Evolutionary conservation across 176 grass and related monocot genomes (phyloP).

Genomic region (Triticum turgidum): DNA sequence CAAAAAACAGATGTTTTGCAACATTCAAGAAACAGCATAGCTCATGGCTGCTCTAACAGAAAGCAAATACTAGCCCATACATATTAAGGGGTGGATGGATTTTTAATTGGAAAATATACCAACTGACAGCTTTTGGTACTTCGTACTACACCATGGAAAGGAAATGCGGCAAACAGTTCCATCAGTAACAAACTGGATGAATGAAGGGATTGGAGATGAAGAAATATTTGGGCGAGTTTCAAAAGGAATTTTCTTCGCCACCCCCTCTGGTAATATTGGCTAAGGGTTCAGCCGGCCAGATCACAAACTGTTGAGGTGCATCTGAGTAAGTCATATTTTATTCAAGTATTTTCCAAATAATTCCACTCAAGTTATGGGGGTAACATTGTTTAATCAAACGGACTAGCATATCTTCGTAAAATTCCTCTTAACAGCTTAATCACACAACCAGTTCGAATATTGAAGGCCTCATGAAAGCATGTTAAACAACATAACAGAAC

Average conservation of each 20-base stretch:
- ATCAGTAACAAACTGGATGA: background rate
- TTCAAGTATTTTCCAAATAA: no score
- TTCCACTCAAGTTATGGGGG: no score
- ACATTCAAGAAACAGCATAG: background rate
- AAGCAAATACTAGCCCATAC: background rate
- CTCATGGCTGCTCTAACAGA: background rate
- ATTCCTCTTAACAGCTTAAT: background rate
- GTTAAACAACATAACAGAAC: background rate
- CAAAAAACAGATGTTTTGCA: background rate
- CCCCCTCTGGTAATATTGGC: background rate
- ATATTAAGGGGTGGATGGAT: background rate
- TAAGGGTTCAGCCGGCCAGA: no score
- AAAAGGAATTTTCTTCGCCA: background rate
- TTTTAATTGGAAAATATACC: background rate
- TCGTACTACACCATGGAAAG: background rate
- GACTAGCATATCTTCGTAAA: background rate
- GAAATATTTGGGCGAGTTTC: background rate
- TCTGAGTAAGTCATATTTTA: no score
- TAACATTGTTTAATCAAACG: background rate
- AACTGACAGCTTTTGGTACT: background rate
- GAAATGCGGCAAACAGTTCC: background rate
- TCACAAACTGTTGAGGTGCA: no score
- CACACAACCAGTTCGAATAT: background rate
- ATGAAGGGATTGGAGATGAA: background rate
- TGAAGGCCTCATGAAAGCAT: background rate